Conservation (phyloP, 2,329 filamentous ascomycete species). For the Graphiopsis chlorocephala region DNA sequence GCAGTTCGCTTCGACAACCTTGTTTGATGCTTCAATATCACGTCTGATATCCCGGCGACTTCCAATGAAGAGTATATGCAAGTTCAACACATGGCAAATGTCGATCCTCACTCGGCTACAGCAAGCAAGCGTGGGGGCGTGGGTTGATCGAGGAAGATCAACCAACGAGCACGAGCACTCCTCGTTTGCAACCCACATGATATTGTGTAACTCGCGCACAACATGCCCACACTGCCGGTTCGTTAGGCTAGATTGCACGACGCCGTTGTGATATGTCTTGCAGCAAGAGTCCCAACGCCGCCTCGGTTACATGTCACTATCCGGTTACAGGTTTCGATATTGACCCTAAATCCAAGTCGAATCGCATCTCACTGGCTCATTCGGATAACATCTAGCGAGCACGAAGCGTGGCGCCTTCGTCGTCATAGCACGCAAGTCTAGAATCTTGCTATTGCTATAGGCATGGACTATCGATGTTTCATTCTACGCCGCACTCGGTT, state of each 20-base stretch:
- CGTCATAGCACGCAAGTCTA: neutral
- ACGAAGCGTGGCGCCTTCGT: neutral
- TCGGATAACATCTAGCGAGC: neutral
- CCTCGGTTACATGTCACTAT: neutral
- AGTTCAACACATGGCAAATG: neutral
- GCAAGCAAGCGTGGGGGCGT: neutral
- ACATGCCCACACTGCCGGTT: neutral
- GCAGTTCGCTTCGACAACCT: neutral
- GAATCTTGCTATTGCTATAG: neutral
- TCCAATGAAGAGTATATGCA: neutral
- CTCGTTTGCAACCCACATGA: neutral
- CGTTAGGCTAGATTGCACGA: neutral
- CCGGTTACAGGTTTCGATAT: neutral
- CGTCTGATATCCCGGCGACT: neutral
- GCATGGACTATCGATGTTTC: neutral
- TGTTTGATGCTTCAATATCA: constrained; percentile 3
- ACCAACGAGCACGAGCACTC: neutral
- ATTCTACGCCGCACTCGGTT: neutral
- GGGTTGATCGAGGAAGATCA: neutral
- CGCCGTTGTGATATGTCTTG: constrained; percentile 6
- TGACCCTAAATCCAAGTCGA: neutral
- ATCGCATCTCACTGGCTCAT: neutral
- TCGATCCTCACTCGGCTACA: neutral
- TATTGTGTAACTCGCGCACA: neutral
- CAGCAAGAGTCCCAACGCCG: neutral